A percentile compares a stretch with the other conserved stretches of the same genome.
phyloP scores from a whole-genome alignment of 1,139 yeast species.

The Debaryomycetaceae sp. region DNA sequence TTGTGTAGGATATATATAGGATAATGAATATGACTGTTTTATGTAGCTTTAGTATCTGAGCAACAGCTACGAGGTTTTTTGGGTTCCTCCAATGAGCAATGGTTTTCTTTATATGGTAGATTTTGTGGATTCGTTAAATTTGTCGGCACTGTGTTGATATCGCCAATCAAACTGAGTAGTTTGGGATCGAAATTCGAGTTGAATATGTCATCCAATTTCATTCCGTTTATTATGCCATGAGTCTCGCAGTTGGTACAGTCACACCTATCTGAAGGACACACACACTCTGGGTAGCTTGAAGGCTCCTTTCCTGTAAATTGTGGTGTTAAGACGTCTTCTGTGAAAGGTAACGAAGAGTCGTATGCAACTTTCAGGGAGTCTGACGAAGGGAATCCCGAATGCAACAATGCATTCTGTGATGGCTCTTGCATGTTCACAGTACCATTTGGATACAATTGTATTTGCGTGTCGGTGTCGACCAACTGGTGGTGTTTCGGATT shows the following conservation, averaged over 20 bases:
- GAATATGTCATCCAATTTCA: slow-evolving; percentile 39
- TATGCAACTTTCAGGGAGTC: background rate
- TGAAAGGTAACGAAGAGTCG: background rate
- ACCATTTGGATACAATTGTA: background rate
- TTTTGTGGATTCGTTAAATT: no score
- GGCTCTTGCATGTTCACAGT: background rate
- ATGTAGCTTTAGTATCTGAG: background rate
- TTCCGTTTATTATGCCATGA: slow-evolving; percentile 53
- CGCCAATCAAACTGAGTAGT: background rate
- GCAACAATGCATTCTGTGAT: background rate
- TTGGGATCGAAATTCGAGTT: slow-evolving; percentile 4
- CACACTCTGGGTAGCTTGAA: slow-evolving; percentile 19
- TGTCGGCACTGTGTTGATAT: background rate
- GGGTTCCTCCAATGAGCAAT: background rate
- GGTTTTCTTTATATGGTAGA: background rate
- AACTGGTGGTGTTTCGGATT: background rate
- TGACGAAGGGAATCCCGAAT: background rate
- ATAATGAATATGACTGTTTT: background rate
- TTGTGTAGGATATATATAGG: background rate
- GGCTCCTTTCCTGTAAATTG: background rate
- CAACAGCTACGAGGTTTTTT: background rate
- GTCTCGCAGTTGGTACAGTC: slow-evolving; percentile 51
- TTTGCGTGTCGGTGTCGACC: background rate
- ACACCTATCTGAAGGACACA: slow-evolving; percentile 45
- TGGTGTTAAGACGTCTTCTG: background rate